Conservation (phyloP, 1,139 yeast genomes). For the Protomyces inouyei region DNA sequence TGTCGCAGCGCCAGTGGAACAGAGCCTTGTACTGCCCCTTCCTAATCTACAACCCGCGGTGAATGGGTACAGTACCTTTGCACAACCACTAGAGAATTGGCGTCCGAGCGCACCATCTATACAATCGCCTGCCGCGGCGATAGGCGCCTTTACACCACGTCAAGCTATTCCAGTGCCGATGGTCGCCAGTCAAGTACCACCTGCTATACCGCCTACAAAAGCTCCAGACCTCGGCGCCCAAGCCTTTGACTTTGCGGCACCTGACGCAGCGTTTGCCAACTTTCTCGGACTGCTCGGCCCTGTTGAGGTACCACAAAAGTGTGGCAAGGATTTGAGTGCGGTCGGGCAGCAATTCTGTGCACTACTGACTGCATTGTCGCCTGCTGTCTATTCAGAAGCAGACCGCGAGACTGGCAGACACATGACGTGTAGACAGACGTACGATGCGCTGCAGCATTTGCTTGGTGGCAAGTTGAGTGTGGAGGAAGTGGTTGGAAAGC, state of each 20-base stretch:
- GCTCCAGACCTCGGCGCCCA: neutral
- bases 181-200: neutral
- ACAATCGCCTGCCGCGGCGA: neutral
- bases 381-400: neutral
- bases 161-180: neutral
- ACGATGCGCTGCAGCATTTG: slow-evolving; percentile 1
- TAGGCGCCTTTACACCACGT: neutral
- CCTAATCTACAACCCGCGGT: neutral
- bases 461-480: neutral
- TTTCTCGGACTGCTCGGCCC: neutral
- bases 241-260: neutral
- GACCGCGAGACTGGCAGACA: neutral
- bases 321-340: neutral
- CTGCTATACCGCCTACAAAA: neutral
- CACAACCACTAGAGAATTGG: too few relatives aligned
- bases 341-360: slow-evolving; percentile 6
- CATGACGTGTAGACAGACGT: slow-evolving; percentile 1
- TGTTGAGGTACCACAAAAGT: neutral
- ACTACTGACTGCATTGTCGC: neutral
- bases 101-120: neutral
- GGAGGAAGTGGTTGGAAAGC: neutral
- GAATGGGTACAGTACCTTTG: too few relatives aligned
- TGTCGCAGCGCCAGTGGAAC: neutral
- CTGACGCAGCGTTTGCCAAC: slow-evolving; percentile 2
- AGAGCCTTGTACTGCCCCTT: neutral